Base-by-base conservation (phyloP, 1,284 basidiomycete genomes). In the Porogramme epimiltina region DNA sequence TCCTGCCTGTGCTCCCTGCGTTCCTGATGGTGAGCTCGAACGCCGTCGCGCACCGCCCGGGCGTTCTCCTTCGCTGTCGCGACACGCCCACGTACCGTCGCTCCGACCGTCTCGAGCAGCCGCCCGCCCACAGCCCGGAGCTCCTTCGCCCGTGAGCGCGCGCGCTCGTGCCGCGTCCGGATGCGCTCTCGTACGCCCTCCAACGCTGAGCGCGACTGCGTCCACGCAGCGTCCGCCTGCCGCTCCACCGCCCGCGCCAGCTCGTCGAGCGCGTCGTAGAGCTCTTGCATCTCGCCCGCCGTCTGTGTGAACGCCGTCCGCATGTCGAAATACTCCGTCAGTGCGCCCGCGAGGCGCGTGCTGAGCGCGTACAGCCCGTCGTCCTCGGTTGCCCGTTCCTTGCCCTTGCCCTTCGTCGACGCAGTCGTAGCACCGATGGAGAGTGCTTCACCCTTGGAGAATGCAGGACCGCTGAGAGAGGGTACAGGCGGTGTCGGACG, bases 231-330 rank as follows among this genome's bases (percentile, higher is more conserved):
- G 52, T 54, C 55, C 4, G 68, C 73, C 58, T 77, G 75, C 36
- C 62, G 65, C 31, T 62, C 62, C 49, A 89, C 78, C 28, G 77
- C 77, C 19, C 69, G 67, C 50, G 76, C 70, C 34, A 89, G 74
- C 1, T 78, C 81, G 58, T 89, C 85, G 22, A 88, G 71, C 2
- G 82, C 84, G 31, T 81, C 78, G 37, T 82, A 62, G 28, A 86
- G 71, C 60, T 87, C 85, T 45, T 78, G 73, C 44, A 85, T 61
- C 49, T 87, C 84, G 45, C 70, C 70, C 10, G 72, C 71, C 20
- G 80, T 65, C 24, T 68, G 69, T 6, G 75, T 71, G 4, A 73
- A 60, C 28, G 81, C 59, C 10, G 75, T 72, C 15, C 74, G 73
- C 19, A 72, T 70, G 51, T 78, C 82, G 56, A 85, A 67, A 40